A percentile compares a stretch with the other conserved stretches of the same genome.
Evolutionary conservation across 176 grass and related monocot genomes (phyloP).

Genomic region (Eragrostis nindensis): DNA sequence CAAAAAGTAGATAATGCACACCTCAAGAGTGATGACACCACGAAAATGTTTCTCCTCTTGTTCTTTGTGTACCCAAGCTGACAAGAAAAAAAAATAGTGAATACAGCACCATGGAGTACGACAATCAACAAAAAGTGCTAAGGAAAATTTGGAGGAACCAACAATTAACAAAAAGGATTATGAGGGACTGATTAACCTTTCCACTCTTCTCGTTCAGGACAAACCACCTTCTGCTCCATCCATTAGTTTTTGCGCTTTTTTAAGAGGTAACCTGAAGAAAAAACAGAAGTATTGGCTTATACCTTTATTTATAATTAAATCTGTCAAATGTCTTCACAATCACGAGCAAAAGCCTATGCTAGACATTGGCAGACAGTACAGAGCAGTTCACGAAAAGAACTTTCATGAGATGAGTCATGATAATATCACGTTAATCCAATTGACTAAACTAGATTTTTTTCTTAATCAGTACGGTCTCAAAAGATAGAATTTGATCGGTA

Average conservation of each 20-base stretch:
- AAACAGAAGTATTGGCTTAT: neutral
- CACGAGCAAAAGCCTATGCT: neutral
- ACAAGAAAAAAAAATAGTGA: conserved; percentile 37
- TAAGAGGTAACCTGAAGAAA: conserved; percentile 72
- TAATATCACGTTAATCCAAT: neutral
- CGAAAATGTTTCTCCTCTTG: conserved; percentile 93
- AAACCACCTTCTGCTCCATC: conserved; percentile 86
- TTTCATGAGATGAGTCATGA: neutral
- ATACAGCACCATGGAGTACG: conserved; percentile 28
- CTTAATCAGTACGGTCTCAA: neutral
- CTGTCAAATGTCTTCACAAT: conserved; percentile 7
- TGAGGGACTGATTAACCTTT: conserved; percentile 64
- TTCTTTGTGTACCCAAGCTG: conserved; percentile 96
- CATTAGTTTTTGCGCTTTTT: conserved; percentile 94
- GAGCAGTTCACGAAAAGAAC: neutral
- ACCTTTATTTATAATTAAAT: conserved; percentile 7
- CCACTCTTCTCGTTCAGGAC: conserved; percentile 91
- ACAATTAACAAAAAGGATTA: neutral
- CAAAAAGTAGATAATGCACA: conserved; percentile 38
- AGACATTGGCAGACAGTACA: neutral
- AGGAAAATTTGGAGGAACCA: conserved; percentile 6
- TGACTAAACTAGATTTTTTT: neutral
- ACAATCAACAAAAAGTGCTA: conserved; percentile 29
- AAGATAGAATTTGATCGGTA: neutral
- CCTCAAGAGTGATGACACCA: conserved; percentile 86